Conservation (phyloP, 305 asterid genomes). For the Rubia tinctorum region DNA sequence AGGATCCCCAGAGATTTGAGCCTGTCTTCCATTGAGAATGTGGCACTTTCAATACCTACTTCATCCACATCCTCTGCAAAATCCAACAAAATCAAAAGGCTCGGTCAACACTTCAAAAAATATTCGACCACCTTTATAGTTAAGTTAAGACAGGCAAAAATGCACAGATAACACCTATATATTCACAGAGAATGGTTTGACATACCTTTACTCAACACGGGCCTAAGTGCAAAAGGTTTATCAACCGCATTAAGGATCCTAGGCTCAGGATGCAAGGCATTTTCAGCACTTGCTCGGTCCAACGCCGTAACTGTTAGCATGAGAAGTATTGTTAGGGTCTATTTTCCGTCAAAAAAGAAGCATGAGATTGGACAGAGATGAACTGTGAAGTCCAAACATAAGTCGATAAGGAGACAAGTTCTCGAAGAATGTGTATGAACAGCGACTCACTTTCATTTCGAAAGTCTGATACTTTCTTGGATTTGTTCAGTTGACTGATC, state of each 20-base stretch:
- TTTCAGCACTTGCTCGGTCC: slow-evolving; percentile 70
- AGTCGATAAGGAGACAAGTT: background rate
- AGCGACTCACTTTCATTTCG: slow-evolving; percentile 47
- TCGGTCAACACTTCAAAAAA: background rate
- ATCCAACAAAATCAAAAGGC: background rate
- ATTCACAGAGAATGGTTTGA: slow-evolving; percentile 11
- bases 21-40: slow-evolving; percentile 77
- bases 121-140: background rate
- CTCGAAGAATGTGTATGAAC: background rate
- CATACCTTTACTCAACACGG: slow-evolving; percentile 48
- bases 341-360: background rate
- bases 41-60: slow-evolving; percentile 36
- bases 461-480: slow-evolving; percentile 40
- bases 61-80: slow-evolving; percentile 33
- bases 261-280: slow-evolving; percentile 72
- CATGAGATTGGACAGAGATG: background rate
- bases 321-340: slow-evolving; percentile 18
- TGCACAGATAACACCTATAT: background rate
- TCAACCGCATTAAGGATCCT: slow-evolving; percentile 43
- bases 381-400: background rate
- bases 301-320: slow-evolving; percentile 67
- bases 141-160: background rate
- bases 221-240: slow-evolving; percentile 32
- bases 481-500: slow-evolving; percentile 44
- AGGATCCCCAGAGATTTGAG: slow-evolving; percentile 73